Evolutionary conservation across 768 basidiomycete species (phyloP).

Genomic region (Kwoniella sp.): DNA sequence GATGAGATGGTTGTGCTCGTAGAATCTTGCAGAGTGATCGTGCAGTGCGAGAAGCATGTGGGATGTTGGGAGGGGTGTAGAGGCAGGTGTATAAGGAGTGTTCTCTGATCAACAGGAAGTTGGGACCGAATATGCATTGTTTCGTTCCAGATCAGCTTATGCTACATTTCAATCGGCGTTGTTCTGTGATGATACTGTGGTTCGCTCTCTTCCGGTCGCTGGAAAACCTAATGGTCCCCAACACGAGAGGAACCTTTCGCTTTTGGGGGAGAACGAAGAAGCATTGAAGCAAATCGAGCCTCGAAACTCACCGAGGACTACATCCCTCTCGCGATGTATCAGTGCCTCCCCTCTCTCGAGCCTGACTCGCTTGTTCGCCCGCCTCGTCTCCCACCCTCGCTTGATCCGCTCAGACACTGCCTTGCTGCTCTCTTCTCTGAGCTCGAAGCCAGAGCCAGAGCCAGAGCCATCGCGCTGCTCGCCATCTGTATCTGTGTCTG

Average conservation of each 20-base stretch:
- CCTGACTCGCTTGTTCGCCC: conserved; percentile 5
- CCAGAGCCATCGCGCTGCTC: too few relatives aligned
- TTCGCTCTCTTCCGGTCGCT: too few relatives aligned
- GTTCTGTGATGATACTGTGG: too few relatives aligned
- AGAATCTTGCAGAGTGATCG: conserved; percentile 16
- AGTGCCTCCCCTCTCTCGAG: conserved; percentile 1
- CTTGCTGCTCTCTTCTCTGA: not conserved
- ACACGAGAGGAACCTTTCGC: too few relatives aligned
- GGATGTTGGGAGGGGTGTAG: conserved; percentile 13
- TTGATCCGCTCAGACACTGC: conserved; percentile 16
- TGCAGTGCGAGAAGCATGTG: conserved; percentile 29
- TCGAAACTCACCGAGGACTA: conserved; percentile 5
- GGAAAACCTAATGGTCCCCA: too few relatives aligned
- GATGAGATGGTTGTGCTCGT: conserved; percentile 19
- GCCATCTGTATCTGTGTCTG: too few relatives aligned
- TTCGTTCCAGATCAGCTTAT: too few relatives aligned
- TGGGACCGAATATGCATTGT: not conserved
- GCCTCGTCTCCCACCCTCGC: conserved; percentile 21
- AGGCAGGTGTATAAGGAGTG: not conserved
- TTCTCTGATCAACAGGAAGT: not conserved
- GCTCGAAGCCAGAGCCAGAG: not conserved
- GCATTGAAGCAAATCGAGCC: too few relatives aligned
- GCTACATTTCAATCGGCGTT: too few relatives aligned
- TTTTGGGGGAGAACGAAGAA: too few relatives aligned
- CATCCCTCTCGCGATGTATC: not conserved